A percentile compares a stretch with the other conserved stretches of the same genome.
These are phyloP conservation scores for Yarrowia sp. DNA, from an alignment of 805 yeast genomes.

Conservation along the genomic window DNA sequence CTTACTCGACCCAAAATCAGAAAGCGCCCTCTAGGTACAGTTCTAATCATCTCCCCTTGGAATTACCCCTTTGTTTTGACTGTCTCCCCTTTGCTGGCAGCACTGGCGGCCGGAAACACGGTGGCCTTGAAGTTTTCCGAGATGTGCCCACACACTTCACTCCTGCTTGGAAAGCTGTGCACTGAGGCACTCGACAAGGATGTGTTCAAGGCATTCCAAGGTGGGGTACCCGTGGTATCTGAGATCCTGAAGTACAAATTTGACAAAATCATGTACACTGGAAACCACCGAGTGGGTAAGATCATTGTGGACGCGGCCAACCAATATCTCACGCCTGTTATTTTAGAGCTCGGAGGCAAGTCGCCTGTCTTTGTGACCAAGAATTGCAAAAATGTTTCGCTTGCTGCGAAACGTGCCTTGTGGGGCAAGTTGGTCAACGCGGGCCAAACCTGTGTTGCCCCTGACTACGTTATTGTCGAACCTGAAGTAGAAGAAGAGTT, in stretches of 20 bases:
- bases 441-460: constrained; percentile 90
- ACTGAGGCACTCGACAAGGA: constrained; percentile 53
- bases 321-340: constrained; percentile 71
- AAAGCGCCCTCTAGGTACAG: constrained; percentile 53
- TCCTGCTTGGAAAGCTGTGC: constrained; percentile 54
- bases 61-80: constrained; percentile 70
- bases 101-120: constrained; percentile 79
- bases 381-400: neutral
- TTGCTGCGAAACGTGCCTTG: constrained; percentile 57
- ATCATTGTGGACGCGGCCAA: constrained; percentile 79
- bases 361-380: constrained; percentile 61
- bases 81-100: constrained; percentile 66
- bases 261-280: constrained; percentile 86
- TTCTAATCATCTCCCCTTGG: constrained; percentile 71
- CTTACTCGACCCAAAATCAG: constrained; percentile 34
- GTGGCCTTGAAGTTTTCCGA: constrained; percentile 76
- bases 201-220: constrained; percentile 64
- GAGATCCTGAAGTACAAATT: constrained; percentile 59
- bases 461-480: constrained; percentile 75
- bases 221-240: constrained; percentile 65
- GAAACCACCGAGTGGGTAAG: constrained; percentile 71
- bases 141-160: constrained; percentile 58
- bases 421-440: constrained; percentile 82
- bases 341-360: constrained; percentile 89
- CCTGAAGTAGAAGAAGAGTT: constrained; percentile 54